Evolutionary conservation across 2,329 filamentous ascomycete genomes (phyloP).

Genomic region (Epichloe gansuensis): DNA sequence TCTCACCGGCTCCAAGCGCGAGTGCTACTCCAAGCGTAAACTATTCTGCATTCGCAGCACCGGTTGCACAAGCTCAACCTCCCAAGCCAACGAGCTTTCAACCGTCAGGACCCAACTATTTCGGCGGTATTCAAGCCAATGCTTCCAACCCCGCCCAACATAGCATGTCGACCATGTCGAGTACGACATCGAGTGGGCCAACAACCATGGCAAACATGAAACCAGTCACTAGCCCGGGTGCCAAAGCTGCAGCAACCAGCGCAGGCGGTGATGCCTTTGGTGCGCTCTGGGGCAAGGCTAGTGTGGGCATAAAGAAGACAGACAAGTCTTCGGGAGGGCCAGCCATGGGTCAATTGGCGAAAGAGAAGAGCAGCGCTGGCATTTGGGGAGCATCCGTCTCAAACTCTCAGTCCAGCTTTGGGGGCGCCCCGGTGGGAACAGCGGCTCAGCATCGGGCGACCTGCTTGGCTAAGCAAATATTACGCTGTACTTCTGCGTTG

Average conservation of each 20-base stretch:
- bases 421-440: conserved; percentile 15
- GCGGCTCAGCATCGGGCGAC: conserved; percentile 33
- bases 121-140: conserved; percentile 59
- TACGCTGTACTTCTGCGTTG: not conserved
- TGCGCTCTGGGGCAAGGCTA: conserved; percentile 68
- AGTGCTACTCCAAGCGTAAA: conserved; percentile 46
- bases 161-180: conserved; percentile 19
- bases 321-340: conserved; percentile 50
- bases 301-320: conserved; percentile 63
- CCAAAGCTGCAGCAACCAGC: conserved; percentile 40
- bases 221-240: conserved; percentile 32
- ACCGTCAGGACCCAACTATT: conserved; percentile 82
- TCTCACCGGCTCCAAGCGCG: conserved; percentile 57
- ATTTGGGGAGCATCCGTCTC: conserved; percentile 72
- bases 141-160: conserved; percentile 18
- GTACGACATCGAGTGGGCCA: conserved; percentile 23
- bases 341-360: conserved; percentile 88
- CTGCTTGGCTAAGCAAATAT: conserved; percentile 29
- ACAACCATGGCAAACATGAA: conserved; percentile 34
- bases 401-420: conserved; percentile 18
- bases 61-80: conserved; percentile 28
- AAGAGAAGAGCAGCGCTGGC: conserved; percentile 89
- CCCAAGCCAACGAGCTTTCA: conserved; percentile 57
- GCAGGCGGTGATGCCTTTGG: conserved; percentile 79
- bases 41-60: conserved; percentile 47